Conservation (phyloP, 1,139 yeast species). For the Suhomyces yuchorum region DNA sequence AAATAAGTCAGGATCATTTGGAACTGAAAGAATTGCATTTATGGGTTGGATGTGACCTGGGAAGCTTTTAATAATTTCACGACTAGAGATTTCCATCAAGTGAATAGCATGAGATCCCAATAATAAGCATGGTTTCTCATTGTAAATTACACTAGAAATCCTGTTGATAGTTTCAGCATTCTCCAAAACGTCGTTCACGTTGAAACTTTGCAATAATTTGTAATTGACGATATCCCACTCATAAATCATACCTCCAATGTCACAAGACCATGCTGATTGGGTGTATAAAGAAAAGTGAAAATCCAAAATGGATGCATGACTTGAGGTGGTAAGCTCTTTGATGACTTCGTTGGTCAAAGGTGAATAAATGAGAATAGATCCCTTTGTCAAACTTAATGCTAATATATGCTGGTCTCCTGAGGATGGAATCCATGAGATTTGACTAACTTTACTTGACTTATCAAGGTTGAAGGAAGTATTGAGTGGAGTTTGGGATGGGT, state of each 20-base stretch:
- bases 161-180: constrained; percentile 36
- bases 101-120: constrained; percentile 66
- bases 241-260: constrained; percentile 58
- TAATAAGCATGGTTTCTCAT: constrained; percentile 50
- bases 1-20: constrained; percentile 44
- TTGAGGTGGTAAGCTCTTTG: constrained; percentile 52
- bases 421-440: constrained; percentile 55
- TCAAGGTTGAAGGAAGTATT: constrained; percentile 54
- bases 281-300: constrained; percentile 48
- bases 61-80: constrained; percentile 47
- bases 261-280: constrained; percentile 62
- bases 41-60: constrained; percentile 79
- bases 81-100: constrained; percentile 45
- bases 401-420: constrained; percentile 47
- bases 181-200: constrained; percentile 41
- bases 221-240: constrained; percentile 63
- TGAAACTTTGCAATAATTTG: constrained; percentile 43
- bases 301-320: constrained; percentile 55
- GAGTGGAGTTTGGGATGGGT: constrained; percentile 38
- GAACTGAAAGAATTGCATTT: constrained; percentile 44
- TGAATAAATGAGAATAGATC: constrained; percentile 65
- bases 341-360: constrained; percentile 64
- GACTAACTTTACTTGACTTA: constrained; percentile 53
- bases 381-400: constrained; percentile 68
- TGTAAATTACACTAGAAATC: constrained; percentile 37